A percentile compares a stretch with the other conserved stretches of the same genome.
phyloP scores from a whole-genome alignment of 2,329 filamentous ascomycete species.

The Xylariales sp. region DNA sequence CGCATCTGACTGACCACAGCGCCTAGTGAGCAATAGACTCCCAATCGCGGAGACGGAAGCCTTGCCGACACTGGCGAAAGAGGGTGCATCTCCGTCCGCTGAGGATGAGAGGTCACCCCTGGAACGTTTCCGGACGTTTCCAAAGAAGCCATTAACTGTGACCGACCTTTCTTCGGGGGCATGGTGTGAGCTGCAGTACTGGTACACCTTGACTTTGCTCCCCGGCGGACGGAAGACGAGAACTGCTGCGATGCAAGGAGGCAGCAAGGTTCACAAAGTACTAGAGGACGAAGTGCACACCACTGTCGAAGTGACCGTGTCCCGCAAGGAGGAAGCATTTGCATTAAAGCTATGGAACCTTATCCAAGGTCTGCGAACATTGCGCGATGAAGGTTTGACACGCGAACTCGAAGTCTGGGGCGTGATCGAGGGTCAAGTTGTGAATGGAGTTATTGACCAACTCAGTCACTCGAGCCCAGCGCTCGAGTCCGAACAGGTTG shows the following conservation, averaged over 20 bases:
- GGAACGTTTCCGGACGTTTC: constrained; percentile 71
- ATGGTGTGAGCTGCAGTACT: constrained; percentile 96
- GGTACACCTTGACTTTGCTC: constrained; percentile 73
- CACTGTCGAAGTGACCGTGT: constrained; percentile 66
- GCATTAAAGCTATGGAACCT: constrained; percentile 87
- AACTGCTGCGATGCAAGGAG: constrained; percentile 80
- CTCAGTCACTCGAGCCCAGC: constrained; percentile 72
- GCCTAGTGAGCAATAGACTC: constrained; percentile 52
- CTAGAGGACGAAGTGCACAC: constrained; percentile 84
- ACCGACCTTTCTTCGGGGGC: constrained; percentile 84
- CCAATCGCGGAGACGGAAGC: constrained; percentile 15
- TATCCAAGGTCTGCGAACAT: constrained; percentile 74
- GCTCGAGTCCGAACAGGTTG: constrained; percentile 57
- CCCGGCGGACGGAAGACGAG: constrained; percentile 67
- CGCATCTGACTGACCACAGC: constrained; percentile 63
- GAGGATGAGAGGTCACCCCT: constrained; percentile 53
- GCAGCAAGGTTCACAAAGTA: constrained; percentile 72
- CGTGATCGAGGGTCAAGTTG: constrained; percentile 71
- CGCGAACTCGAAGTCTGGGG: constrained; percentile 85
- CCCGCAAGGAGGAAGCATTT: constrained; percentile 75
- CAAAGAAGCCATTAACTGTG: constrained; percentile 77
- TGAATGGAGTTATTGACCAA: constrained; percentile 88
- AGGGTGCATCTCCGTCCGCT: not conserved
- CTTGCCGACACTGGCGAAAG: constrained; percentile 12
- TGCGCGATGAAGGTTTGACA: constrained; percentile 67